Evolutionary conservation across 495 filamentous ascomycete species (phyloP).

Genomic region (Trichoderma gamsii): DNA sequence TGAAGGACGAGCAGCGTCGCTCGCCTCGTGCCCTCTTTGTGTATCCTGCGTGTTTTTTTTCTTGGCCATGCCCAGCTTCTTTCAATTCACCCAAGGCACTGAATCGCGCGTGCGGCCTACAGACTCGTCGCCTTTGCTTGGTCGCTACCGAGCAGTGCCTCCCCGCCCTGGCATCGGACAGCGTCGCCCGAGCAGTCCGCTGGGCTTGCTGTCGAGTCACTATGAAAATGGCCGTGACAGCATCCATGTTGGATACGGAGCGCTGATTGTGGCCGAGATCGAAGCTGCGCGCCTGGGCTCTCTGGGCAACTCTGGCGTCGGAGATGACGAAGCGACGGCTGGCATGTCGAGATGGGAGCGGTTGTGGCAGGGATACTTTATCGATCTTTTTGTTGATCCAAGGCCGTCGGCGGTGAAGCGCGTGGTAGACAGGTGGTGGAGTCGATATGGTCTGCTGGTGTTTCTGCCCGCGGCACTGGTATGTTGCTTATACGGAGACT

Average conservation of each 20-base stretch:
- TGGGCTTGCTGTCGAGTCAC: slow-evolving; percentile 28
- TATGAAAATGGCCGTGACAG: slow-evolving; percentile 34
- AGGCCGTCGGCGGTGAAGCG: slow-evolving; percentile 45
- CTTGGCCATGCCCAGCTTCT: slow-evolving; percentile 49
- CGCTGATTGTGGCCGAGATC: slow-evolving; percentile 30
- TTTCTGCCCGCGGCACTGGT: slow-evolving; percentile 53
- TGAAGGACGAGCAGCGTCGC: not conserved
- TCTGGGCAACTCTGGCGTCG: slow-evolving; percentile 24
- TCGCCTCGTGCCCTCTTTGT: not conserved
- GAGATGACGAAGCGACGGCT: slow-evolving; percentile 31
- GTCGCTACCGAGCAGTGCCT: slow-evolving; percentile 56
- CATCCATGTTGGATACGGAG: slow-evolving; percentile 45
- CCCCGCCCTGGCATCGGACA: slow-evolving; percentile 21
- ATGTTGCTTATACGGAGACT: slow-evolving; percentile 25
- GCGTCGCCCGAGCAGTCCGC: slow-evolving; percentile 18
- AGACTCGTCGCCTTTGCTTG: slow-evolving; percentile 48
- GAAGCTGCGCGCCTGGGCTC: slow-evolving; percentile 23
- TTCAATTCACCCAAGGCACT: slow-evolving; percentile 56
- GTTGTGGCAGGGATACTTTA: slow-evolving; percentile 35
- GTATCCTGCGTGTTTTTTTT: not conserved
- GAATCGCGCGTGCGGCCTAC: slow-evolving; percentile 38
- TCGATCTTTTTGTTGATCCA: slow-evolving; percentile 51
- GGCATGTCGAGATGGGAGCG: slow-evolving; percentile 25
- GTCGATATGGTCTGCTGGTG: slow-evolving; percentile 48
- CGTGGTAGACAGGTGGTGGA: slow-evolving; percentile 53